phyloP scores from a whole-genome alignment of 495 filamentous ascomycete genomes.

The Lophiostoma macrostomum region DNA sequence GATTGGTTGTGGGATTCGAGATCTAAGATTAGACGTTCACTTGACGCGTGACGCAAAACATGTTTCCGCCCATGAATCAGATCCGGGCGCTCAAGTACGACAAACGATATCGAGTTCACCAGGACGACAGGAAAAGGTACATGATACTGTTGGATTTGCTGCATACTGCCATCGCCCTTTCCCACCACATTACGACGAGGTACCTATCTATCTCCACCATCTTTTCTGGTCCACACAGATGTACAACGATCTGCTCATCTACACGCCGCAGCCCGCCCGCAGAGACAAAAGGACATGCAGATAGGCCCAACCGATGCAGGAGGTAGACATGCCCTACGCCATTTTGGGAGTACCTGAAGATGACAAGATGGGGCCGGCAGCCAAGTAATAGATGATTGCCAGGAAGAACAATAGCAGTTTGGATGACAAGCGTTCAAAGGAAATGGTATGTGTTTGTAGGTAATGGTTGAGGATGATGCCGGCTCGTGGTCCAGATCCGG shows the following conservation, averaged over 20 bases:
- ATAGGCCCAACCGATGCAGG: conserved; percentile 18
- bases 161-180: conserved; percentile 13
- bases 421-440: conserved; percentile 6
- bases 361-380: no score
- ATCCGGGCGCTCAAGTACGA: no score
- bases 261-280: conserved; percentile 25
- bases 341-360: conserved; percentile 8
- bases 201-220: conserved; percentile 7
- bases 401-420: not conserved
- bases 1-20: conserved; percentile 13
- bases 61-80: no score
- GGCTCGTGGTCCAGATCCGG: conserved; percentile 20
- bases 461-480: no score
- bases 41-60: no score
- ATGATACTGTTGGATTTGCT: conserved; percentile 18
- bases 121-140: not conserved
- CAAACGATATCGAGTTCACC: no score
- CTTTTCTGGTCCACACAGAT: conserved; percentile 13
- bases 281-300: conserved; percentile 27
- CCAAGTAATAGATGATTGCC: no score
- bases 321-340: conserved; percentile 7
- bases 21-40: not conserved
- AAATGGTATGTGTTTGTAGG: not conserved
- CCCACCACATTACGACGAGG: conserved; percentile 33
- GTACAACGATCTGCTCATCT: conserved; percentile 25